These are phyloP conservation scores for Cryphonectria naterciae DNA, from an alignment of 2,329 filamentous ascomycete genomes.

Conservation along the genomic window DNA sequence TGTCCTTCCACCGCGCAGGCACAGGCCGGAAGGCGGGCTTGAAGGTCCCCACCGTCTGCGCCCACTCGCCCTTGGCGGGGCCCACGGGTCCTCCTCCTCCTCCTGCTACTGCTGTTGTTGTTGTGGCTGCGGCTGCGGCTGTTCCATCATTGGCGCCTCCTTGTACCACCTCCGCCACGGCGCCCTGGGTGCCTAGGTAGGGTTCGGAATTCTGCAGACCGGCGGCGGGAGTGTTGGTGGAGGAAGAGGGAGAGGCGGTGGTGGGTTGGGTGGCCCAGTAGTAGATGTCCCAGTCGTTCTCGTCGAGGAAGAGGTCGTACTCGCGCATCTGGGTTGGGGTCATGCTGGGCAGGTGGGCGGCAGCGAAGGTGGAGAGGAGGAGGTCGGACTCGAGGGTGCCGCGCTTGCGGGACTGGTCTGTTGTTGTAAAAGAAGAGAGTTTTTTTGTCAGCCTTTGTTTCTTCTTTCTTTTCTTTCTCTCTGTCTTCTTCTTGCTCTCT, in stretches of 20 bases:
- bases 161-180: conserved; percentile 24
- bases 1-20: conserved; percentile 81
- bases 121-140: conserved; percentile 27
- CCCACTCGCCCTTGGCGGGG: conserved; percentile 76
- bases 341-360: conserved; percentile 77
- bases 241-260: conserved; percentile 58
- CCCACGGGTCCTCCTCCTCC: conserved; percentile 41
- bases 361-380: conserved; percentile 92
- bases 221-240: conserved; percentile 39
- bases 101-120: too few species aligned
- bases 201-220: conserved; percentile 33
- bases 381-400: conserved; percentile 96
- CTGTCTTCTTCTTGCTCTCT: background rate
- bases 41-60: conserved; percentile 92
- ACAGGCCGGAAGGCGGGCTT: conserved; percentile 93
- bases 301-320: conserved; percentile 93
- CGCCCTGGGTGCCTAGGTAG: conserved; percentile 31
- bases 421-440: background rate
- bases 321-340: conserved; percentile 71
- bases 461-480: background rate
- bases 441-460: background rate
- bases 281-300: conserved; percentile 99
- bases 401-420: conserved; percentile 96
- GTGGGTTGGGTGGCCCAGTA: conserved; percentile 97
- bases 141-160: background rate